Percentiles rank a stretch among this genome's conserved stretches.
These are phyloP conservation scores for Calocybe cyanea DNA, from an alignment of 768 basidiomycete species.

Conservation along the genomic window DNA sequence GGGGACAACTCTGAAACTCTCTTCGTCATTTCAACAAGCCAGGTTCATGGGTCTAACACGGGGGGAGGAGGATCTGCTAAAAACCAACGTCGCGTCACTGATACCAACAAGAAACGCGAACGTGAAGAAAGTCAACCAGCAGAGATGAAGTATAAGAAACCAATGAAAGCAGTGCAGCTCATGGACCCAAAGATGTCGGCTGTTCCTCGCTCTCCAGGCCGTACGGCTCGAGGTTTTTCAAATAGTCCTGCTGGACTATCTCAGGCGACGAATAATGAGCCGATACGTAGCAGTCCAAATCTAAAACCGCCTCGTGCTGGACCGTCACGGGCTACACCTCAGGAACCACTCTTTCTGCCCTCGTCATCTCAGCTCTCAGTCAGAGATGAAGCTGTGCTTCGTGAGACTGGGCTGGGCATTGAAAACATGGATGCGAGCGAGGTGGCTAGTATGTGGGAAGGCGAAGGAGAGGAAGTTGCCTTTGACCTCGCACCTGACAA, in stretches of 20 bases:
- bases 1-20: slow-evolving; percentile 60
- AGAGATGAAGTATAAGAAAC: slow-evolving; percentile 46
- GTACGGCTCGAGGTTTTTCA: slow-evolving; percentile 3
- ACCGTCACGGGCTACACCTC: slow-evolving; percentile 17
- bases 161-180: slow-evolving; percentile 48
- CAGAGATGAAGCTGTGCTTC: slow-evolving; percentile 48
- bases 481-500: slow-evolving; percentile 31
- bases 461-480: slow-evolving; percentile 53
- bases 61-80: no score
- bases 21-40: slow-evolving; percentile 79
- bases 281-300: no score
- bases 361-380: slow-evolving; percentile 57
- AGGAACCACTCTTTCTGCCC: slow-evolving; percentile 44
- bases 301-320: no score
- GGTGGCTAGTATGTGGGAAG: slow-evolving; percentile 55
- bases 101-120: slow-evolving; percentile 38
- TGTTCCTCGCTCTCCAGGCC: slow-evolving; percentile 2
- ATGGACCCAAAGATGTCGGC: slow-evolving; percentile 15
- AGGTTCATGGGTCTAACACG: slow-evolving; percentile 40
- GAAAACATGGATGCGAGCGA: slow-evolving; percentile 65
- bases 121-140: slow-evolving; percentile 32
- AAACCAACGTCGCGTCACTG: slow-evolving; percentile 10
- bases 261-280: neutral
- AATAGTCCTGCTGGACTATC: neutral
- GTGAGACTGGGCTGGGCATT: slow-evolving; percentile 60